Conservation (phyloP, 192 early-diverging fungal species). For the Gryganskiella cystojenkinii region DNA sequence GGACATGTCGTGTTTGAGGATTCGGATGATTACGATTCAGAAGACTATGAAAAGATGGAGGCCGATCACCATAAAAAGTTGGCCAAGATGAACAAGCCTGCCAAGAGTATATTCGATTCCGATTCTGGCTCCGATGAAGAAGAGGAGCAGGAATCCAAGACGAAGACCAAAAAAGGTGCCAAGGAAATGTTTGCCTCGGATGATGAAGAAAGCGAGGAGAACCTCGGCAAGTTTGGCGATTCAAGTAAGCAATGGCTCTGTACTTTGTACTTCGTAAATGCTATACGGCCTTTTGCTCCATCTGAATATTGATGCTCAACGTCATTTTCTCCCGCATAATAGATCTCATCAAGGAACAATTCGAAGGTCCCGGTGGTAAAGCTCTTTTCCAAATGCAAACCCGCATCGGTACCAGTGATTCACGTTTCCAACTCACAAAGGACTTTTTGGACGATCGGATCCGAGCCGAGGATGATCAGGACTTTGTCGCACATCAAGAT, state of each 20-base stretch:
- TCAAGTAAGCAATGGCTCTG: too few species aligned
- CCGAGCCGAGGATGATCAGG: constrained; percentile 32
- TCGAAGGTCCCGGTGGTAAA: constrained; percentile 61
- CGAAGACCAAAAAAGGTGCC: constrained; percentile 17
- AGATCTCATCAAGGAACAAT: constrained; percentile 62
- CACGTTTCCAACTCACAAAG: constrained; percentile 61
- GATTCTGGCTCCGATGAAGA: constrained; percentile 42
- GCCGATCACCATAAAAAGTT: constrained; percentile 43
- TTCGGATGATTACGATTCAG: constrained; percentile 44
- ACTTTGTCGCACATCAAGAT: constrained; percentile 46
- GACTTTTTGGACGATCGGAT: constrained; percentile 61
- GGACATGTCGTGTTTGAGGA: constrained; percentile 51
- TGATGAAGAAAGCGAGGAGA: constrained; percentile 44
- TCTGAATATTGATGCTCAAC: too few species aligned
- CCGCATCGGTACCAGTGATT: constrained; percentile 57
- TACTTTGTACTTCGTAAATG: too few species aligned
- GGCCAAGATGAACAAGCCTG: constrained; percentile 29
- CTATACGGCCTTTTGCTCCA: too few species aligned
- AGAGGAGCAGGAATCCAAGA: background rate
- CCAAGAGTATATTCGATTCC: constrained; percentile 49
- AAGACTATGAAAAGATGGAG: constrained; percentile 40
- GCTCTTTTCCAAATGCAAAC: constrained; percentile 60
- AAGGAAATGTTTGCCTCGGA: constrained; percentile 68
- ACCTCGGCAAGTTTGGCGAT: constrained; percentile 11
- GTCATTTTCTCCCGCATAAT: too few species aligned